phyloP scores from a whole-genome alignment of 441 rosid species.

The Erodium texanum region DNA sequence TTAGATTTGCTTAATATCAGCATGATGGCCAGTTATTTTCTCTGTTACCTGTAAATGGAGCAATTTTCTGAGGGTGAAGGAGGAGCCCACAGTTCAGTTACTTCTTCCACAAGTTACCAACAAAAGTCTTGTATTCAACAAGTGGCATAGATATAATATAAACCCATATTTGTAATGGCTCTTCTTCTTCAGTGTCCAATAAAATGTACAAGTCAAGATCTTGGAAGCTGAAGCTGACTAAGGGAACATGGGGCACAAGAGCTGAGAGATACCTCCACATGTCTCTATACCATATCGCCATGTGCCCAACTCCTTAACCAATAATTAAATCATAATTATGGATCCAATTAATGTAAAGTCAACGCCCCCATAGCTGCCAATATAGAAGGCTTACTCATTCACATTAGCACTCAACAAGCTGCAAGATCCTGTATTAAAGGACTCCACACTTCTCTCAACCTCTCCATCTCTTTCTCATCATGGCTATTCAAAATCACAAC shows the following conservation, averaged over 20 bases:
- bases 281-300: background rate
- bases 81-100: background rate
- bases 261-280: background rate
- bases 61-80: background rate
- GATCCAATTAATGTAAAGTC: slow-evolving; percentile 16
- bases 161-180: background rate
- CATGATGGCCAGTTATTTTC: background rate
- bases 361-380: slow-evolving; percentile 15
- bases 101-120: background rate
- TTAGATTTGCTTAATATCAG: background rate
- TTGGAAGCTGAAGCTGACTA: background rate
- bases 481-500: background rate
- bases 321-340: slow-evolving; percentile 12
- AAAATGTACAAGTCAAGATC: background rate
- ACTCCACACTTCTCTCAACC: background rate
- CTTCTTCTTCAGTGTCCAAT: background rate
- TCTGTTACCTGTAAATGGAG: background rate
- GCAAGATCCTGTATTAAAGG: background rate
- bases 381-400: slow-evolving; percentile 2
- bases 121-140: background rate
- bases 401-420: slow-evolving; percentile 12
- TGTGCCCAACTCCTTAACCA: background rate
- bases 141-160: background rate
- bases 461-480: background rate
- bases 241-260: background rate